phyloP scores from a whole-genome alignment of 768 basidiomycete species.

The Sistotremastrum niveocremeum region DNA sequence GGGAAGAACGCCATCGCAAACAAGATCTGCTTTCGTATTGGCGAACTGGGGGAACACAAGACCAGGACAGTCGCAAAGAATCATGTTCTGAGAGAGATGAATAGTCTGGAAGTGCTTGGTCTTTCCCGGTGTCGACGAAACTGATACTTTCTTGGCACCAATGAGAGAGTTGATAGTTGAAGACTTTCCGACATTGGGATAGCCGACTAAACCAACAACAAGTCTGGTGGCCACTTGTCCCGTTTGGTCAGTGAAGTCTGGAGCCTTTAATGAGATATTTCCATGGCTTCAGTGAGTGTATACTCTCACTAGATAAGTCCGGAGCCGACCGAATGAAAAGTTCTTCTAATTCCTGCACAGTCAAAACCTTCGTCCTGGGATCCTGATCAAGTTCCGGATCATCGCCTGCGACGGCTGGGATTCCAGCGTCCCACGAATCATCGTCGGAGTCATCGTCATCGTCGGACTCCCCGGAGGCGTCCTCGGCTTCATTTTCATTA shows the following conservation, averaged over 20 bases:
- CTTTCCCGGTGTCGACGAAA: slow-evolving; percentile 94
- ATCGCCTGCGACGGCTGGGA: slow-evolving; percentile 37
- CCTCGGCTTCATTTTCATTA: slow-evolving; percentile 15
- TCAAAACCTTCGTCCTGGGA: slow-evolving; percentile 61
- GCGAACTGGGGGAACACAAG: slow-evolving; percentile 98
- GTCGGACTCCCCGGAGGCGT: slow-evolving; percentile 14
- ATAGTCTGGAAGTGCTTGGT: slow-evolving; percentile 99
- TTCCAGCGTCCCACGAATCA: slow-evolving; percentile 20
- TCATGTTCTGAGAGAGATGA: slow-evolving; percentile 73
- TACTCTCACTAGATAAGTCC: slow-evolving; percentile 41
- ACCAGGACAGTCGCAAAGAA: slow-evolving; percentile 95
- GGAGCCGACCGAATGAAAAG: slow-evolving; percentile 65
- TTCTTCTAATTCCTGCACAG: slow-evolving; percentile 78
- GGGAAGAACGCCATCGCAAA: slow-evolving; percentile 93
- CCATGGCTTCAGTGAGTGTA: not conserved
- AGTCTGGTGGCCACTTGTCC: slow-evolving; percentile 51
- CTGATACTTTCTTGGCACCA: slow-evolving; percentile 95
- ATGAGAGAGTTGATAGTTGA: slow-evolving; percentile 94
- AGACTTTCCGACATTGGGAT: slow-evolving; percentile 98
- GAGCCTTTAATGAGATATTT: not conserved
- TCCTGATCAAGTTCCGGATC: slow-evolving; percentile 40
- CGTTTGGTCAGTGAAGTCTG: slow-evolving; percentile 47
- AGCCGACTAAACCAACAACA: slow-evolving; percentile 86
- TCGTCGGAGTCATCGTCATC: slow-evolving; percentile 18
- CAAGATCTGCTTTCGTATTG: slow-evolving; percentile 87